Conservation (phyloP, 1,284 basidiomycete species). For the Vanrija humicola region DNA sequence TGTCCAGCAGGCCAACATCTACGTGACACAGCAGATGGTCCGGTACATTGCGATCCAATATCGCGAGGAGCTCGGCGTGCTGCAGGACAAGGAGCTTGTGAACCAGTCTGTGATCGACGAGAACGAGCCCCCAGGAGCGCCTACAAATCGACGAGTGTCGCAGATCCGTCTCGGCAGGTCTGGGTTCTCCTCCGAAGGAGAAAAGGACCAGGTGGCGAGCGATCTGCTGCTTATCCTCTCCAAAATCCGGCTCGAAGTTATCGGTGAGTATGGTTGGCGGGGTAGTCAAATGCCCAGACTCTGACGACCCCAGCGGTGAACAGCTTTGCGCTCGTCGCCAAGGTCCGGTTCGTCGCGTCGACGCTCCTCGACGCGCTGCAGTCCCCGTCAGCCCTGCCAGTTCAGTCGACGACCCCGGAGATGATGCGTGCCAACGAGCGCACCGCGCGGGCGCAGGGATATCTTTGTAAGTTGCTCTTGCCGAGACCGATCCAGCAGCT, state of each 20-base stretch:
- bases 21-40: constrained; percentile 85
- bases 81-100: constrained; percentile 50
- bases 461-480: constrained; percentile 52
- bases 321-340: constrained; percentile 66
- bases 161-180: not conserved
- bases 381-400: constrained; percentile 52
- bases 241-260: constrained; percentile 84
- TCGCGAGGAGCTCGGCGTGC: constrained; percentile 64
- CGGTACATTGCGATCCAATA: constrained; percentile 85
- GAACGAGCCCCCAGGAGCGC: constrained; percentile 48
- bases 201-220: constrained; percentile 30
- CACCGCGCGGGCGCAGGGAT: constrained; percentile 65
- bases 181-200: constrained; percentile 23
- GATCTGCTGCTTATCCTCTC: constrained; percentile 77
- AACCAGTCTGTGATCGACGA: not conserved
- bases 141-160: constrained; percentile 43
- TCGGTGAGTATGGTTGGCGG: constrained; percentile 50
- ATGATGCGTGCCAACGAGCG: constrained; percentile 45
- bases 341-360: constrained; percentile 83
- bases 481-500: not conserved
- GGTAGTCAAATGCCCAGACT: no score
- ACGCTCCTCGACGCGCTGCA: constrained; percentile 79
- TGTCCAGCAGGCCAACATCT: constrained; percentile 82
- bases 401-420: not conserved
- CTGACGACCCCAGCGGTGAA: constrained; percentile 57